These are phyloP conservation scores for Nicotiana tabacum DNA, from an alignment of 257 asterid genomes.

Conservation along the genomic window DNA sequence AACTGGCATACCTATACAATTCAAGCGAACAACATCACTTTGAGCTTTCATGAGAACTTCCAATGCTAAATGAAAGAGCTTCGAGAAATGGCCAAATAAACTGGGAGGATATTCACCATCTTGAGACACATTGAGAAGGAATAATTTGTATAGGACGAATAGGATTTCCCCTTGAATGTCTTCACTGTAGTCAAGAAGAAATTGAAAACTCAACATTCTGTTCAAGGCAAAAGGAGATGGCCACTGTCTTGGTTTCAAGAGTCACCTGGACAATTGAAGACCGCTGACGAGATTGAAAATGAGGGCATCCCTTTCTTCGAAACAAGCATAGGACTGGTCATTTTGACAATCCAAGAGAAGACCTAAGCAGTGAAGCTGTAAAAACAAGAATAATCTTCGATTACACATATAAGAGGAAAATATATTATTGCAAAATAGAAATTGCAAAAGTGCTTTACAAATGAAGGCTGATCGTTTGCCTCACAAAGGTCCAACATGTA, in stretches of 20 bases:
- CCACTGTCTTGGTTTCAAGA: constrained; percentile 13
- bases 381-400: neutral
- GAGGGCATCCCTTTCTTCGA: constrained; percentile 60
- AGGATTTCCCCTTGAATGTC: constrained; percentile 89
- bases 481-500: neutral
- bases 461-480: neutral
- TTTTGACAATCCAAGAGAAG: constrained; percentile 64
- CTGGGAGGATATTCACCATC: constrained; percentile 40
- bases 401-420: neutral
- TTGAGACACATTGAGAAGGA: constrained; percentile 44
- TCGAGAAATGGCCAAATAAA: constrained; percentile 49
- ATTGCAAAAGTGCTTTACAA: neutral
- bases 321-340: constrained; percentile 37
- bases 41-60: constrained; percentile 79
- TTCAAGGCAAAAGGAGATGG: constrained; percentile 10
- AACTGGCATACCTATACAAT: constrained; percentile 64
- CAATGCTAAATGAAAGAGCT: constrained; percentile 60
- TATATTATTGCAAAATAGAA: neutral
- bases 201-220: constrained; percentile 1
- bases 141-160: constrained; percentile 65
- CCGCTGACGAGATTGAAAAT: constrained; percentile 71
- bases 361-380: constrained; percentile 95
- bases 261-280: constrained; percentile 84
- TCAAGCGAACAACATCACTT: constrained; percentile 80
- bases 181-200: constrained; percentile 49